Evolutionary conservation across 352 stramenopile species (phyloP).

Genomic region (Phytophthora pisi): DNA sequence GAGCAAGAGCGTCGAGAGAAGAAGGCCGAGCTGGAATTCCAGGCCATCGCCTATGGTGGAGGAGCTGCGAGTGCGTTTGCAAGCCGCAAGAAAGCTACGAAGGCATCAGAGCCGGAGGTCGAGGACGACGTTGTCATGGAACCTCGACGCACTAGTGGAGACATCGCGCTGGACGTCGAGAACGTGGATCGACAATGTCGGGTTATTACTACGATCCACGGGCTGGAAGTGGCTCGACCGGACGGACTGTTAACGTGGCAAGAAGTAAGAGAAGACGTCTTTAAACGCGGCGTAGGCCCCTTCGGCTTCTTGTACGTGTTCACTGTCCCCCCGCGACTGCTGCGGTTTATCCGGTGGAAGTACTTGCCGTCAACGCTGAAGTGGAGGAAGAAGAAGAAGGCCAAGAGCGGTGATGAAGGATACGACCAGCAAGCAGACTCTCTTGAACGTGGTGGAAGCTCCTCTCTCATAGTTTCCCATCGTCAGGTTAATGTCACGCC

Average conservation of each 20-base stretch:
- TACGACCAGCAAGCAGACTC: conserved; percentile 17
- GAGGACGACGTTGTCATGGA: conserved; percentile 18
- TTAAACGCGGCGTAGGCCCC: conserved; percentile 49
- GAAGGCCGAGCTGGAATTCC: conserved; percentile 84
- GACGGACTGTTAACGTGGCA: conserved; percentile 57
- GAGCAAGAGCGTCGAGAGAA: conserved; percentile 72
- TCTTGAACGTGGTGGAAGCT: conserved; percentile 28
- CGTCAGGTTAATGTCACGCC: conserved; percentile 12
- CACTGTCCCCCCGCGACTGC: conserved; percentile 52
- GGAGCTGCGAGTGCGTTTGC: conserved; percentile 37
- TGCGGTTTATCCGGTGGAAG: conserved; percentile 52
- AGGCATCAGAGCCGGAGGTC: conserved; percentile 24
- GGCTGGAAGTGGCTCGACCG: conserved; percentile 38
- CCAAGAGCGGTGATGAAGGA: conserved; percentile 2
- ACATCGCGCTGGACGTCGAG: conserved; percentile 76
- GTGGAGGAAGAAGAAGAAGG: conserved; percentile 18
- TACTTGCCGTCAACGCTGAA: conserved; percentile 51
- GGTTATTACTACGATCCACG: conserved; percentile 40
- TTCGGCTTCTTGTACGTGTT: conserved; percentile 74
- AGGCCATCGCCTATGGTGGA: conserved; percentile 78
- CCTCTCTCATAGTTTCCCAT: conserved; percentile 1
- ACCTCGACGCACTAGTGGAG: conserved; percentile 43
- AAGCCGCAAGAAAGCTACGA: conserved; percentile 53
- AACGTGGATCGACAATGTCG: conserved; percentile 62
- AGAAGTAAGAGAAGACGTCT: conserved; percentile 48